Evolutionary conservation across 768 basidiomycete genomes (phyloP).

Genomic region (Hericium erinaceus): DNA sequence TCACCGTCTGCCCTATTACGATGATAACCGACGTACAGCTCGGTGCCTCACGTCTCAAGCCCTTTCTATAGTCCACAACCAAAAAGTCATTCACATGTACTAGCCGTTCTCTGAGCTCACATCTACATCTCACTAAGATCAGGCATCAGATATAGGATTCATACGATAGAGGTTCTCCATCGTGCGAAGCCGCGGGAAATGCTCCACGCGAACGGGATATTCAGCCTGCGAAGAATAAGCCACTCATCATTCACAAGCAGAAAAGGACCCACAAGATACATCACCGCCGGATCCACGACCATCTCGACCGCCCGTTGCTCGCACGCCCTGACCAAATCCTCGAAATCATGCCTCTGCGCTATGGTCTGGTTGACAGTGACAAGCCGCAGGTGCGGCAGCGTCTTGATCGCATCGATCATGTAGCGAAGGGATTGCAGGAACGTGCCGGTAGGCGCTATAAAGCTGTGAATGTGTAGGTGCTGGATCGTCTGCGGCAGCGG

Average conservation of each 20-base stretch:
- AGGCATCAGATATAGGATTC: no score
- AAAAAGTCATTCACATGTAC: no score
- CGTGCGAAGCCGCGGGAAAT: no score
- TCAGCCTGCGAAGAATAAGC: not conserved
- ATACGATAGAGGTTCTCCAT: no score
- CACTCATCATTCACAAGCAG: not conserved
- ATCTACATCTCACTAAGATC: no score
- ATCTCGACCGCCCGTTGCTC: not conserved
- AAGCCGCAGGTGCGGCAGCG: not conserved
- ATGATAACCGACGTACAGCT: no score
- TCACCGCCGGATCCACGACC: not conserved
- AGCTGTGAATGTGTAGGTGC: not conserved
- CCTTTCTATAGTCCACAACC: no score
- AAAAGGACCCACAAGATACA: not conserved
- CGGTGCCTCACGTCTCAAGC: no score
- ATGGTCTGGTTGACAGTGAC: not conserved
- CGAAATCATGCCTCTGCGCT: not conserved
- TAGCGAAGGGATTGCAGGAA: not conserved
- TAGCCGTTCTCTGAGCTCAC: no score
- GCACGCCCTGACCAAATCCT: not conserved
- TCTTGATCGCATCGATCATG: not conserved
- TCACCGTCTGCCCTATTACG: no score
- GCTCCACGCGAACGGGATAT: not conserved
- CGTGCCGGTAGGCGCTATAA: not conserved
- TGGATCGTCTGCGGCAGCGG: not conserved